Evolutionary conservation across 768 basidiomycete genomes (phyloP).

Genomic region (Leccinum boreale): DNA sequence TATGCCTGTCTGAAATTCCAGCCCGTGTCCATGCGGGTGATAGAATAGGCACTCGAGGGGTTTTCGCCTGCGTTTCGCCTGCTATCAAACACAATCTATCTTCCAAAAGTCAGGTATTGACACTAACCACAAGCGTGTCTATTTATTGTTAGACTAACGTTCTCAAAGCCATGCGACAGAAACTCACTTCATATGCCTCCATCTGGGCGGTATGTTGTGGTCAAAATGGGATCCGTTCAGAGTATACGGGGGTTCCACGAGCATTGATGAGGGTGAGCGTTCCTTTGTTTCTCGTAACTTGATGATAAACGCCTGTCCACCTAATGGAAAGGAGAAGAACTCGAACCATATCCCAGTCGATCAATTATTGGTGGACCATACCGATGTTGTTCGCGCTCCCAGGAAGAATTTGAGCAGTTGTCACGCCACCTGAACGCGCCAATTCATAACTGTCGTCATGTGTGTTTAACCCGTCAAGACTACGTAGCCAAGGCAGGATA

Average conservation of each 20-base stretch:
- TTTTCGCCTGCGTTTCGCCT: slow-evolving; percentile 28
- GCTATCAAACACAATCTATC: background rate
- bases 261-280: slow-evolving; percentile 44
- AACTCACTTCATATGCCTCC: slow-evolving; percentile 30
- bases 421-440: slow-evolving; percentile 45
- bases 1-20: slow-evolving; percentile 84
- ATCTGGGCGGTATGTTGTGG: slow-evolving; percentile 17
- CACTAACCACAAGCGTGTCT: slow-evolving; percentile 43
- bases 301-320: slow-evolving; percentile 50
- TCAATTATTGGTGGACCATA: background rate
- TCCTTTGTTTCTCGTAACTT: slow-evolving; percentile 48
- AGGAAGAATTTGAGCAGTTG: slow-evolving; percentile 46
- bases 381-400: slow-evolving; percentile 37
- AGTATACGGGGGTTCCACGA: slow-evolving; percentile 50
- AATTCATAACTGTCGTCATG: slow-evolving; percentile 41
- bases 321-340: slow-evolving; percentile 15
- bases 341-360: background rate
- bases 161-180: background rate
- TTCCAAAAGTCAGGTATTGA: background rate
- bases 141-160: background rate
- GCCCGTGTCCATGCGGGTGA: slow-evolving; percentile 69
- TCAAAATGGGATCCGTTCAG: slow-evolving; percentile 28
- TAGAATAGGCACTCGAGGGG: slow-evolving; percentile 39
- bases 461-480: slow-evolving; percentile 45
- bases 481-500: slow-evolving; percentile 60